Evolutionary conservation across 768 basidiomycete species (phyloP).

Genomic region (Calocybe indica): DNA sequence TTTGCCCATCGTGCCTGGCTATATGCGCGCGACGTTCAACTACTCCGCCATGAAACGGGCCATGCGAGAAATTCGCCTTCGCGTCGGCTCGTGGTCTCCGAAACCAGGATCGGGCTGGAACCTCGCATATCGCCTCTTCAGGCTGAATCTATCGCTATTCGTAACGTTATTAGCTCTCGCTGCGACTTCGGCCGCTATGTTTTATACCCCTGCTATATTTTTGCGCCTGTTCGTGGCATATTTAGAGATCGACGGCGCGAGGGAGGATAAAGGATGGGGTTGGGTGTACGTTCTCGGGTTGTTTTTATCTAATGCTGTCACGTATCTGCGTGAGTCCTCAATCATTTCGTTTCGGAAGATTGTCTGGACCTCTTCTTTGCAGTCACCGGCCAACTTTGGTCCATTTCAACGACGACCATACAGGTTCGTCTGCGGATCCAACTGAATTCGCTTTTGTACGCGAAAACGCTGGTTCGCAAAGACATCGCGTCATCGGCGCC

Average conservation of each 20-base stretch:
- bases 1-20: conserved; percentile 71
- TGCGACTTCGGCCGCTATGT: conserved; percentile 50
- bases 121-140: conserved; percentile 54
- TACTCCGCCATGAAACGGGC: conserved; percentile 61
- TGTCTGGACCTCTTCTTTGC: not conserved
- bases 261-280: conserved; percentile 61
- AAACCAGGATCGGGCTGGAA: conserved; percentile 58
- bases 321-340: conserved; percentile 23
- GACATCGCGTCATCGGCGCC: conserved; percentile 67
- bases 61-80: conserved; percentile 43
- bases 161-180: conserved; percentile 43
- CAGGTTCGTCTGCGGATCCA: conserved; percentile 70
- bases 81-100: conserved; percentile 53
- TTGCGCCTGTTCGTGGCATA: conserved; percentile 55
- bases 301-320: conserved; percentile 25
- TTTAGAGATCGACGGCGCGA: conserved; percentile 54
- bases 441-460: conserved; percentile 79
- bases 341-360: not conserved
- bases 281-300: conserved; percentile 52
- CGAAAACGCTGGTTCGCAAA: conserved; percentile 83
- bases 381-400: conserved; percentile 72
- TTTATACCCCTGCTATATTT: conserved; percentile 60
- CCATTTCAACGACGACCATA: conserved; percentile 58
- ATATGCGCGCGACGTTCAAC: conserved; percentile 63
- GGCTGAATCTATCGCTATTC: conserved; percentile 44